Percentiles rank a stretch among this genome's conserved stretches.
phyloP scores from a whole-genome alignment of 2,329 filamentous ascomycete species.

The Periconia macrospinosa region DNA sequence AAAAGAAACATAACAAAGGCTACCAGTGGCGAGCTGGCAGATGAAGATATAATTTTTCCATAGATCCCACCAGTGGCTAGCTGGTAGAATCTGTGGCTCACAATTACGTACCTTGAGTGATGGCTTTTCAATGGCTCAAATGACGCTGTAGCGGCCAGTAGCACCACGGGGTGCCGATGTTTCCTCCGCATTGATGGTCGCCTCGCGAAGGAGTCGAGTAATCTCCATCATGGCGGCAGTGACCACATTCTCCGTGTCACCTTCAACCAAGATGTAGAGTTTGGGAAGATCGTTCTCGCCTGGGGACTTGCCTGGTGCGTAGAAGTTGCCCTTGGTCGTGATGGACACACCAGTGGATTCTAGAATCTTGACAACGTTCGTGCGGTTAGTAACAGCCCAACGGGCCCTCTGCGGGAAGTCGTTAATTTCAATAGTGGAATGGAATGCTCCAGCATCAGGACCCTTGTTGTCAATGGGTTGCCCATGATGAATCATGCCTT shows the following conservation, averaged over 20 bases:
- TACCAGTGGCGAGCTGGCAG: background rate
- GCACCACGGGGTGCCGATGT: constrained; percentile 75
- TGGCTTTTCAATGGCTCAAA: constrained; percentile 12
- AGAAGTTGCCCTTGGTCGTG: constrained; percentile 94
- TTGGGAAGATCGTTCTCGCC: constrained; percentile 76
- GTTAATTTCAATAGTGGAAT: constrained; percentile 97
- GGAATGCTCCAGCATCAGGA: constrained; percentile 93
- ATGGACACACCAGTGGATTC: constrained; percentile 94
- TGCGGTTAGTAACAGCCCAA: constrained; percentile 98
- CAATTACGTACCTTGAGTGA: background rate
- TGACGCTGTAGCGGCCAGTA: constrained; percentile 80
- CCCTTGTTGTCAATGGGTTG: constrained; percentile 98
- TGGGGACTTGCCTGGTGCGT: constrained; percentile 78
- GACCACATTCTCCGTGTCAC: constrained; percentile 91
- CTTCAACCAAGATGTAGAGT: constrained; percentile 95
- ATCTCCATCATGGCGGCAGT: constrained; percentile 89
- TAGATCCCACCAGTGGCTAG: background rate
- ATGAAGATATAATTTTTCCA: background rate
- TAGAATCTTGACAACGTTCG: constrained; percentile 97
- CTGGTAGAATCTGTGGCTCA: background rate
- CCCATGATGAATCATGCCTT: constrained; percentile 84
- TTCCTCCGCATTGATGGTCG: constrained; percentile 84
- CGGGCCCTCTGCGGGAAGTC: constrained; percentile 98
- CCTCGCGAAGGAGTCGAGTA: constrained; percentile 84
- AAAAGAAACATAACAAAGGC: background rate